These are phyloP conservation scores for Gaertneriomyces semiglobifer DNA, from an alignment of 192 early-diverging fungal species.

Conservation along the genomic window DNA sequence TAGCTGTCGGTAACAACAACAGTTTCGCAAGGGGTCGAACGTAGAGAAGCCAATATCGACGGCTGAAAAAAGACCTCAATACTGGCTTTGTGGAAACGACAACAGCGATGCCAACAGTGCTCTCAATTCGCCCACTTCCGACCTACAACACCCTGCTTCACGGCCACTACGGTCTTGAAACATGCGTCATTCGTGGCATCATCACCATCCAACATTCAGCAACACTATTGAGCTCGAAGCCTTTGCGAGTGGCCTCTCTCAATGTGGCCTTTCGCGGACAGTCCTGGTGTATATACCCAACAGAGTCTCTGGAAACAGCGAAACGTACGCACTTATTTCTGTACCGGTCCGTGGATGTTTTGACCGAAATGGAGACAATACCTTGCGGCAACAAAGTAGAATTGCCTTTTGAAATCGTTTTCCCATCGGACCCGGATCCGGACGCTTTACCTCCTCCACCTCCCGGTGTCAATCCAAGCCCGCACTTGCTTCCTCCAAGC, in stretches of 20 bases:
- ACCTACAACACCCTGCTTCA: conserved; percentile 26
- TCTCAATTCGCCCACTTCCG: conserved; percentile 25
- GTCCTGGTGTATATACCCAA: conserved; percentile 1
- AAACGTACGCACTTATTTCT: conserved; percentile 13
- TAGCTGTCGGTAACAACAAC: too few species aligned
- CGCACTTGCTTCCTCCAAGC: conserved; percentile 33
- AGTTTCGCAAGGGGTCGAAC: too few species aligned
- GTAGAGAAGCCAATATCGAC: too few species aligned
- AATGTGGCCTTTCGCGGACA: conserved; percentile 24
- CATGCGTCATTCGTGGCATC: conserved; percentile 33
- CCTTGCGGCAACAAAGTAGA: conserved; percentile 30
- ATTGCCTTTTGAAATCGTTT: conserved; percentile 41
- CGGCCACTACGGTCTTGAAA: conserved; percentile 46
- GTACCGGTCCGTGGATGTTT: conserved; percentile 16
- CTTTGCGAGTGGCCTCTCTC: conserved; percentile 20
- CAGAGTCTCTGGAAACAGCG: conserved; percentile 7
- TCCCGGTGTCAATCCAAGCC: conserved; percentile 16
- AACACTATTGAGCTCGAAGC: background rate
- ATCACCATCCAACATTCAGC: conserved; percentile 25
- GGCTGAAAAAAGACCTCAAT: too few species aligned
- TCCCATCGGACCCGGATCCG: conserved; percentile 32
- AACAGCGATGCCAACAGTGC: conserved; percentile 13
- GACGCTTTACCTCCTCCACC: conserved; percentile 10
- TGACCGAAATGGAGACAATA: conserved; percentile 30
- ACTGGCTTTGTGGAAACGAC: background rate